These are phyloP conservation scores for Fusarium poae DNA, from an alignment of 2,329 filamentous ascomycete species.

Conservation along the genomic window DNA sequence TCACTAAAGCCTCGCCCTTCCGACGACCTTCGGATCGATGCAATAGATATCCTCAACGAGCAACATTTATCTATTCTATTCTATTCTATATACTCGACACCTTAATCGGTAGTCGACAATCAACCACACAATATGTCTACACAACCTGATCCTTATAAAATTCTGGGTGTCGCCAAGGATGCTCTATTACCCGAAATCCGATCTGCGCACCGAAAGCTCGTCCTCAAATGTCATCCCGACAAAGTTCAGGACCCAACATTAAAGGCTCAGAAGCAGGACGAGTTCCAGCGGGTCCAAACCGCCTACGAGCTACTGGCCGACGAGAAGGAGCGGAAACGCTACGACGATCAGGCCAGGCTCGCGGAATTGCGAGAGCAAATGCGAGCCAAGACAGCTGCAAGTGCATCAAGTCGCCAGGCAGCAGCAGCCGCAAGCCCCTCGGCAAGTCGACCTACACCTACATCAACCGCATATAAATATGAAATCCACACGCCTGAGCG, in stretches of 20 bases:
- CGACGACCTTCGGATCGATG: slow-evolving; percentile 45
- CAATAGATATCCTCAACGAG: slow-evolving; percentile 37
- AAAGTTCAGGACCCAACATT: slow-evolving; percentile 84
- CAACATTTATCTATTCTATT: slow-evolving; percentile 25
- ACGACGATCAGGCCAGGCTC: slow-evolving; percentile 81
- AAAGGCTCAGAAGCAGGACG: slow-evolving; percentile 83
- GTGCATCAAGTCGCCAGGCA: slow-evolving; percentile 26
- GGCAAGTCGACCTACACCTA: slow-evolving; percentile 52
- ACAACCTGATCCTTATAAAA: slow-evolving; percentile 81
- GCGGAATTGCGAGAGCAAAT: slow-evolving; percentile 72
- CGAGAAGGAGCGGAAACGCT: slow-evolving; percentile 76
- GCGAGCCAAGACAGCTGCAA: slow-evolving; percentile 54
- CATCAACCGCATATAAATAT: slow-evolving; percentile 55
- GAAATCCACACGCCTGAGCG: slow-evolving; percentile 66
- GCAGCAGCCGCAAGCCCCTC: slow-evolving; percentile 23
- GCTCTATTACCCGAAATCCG: slow-evolving; percentile 80
- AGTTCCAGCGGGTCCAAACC: slow-evolving; percentile 93
- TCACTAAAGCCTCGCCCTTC: slow-evolving; percentile 42
- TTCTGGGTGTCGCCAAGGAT: slow-evolving; percentile 79
- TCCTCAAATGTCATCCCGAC: slow-evolving; percentile 90
- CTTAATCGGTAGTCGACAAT: slow-evolving; percentile 25
- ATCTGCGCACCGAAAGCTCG: slow-evolving; percentile 84
- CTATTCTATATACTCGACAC: slow-evolving; percentile 36
- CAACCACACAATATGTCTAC: slow-evolving; percentile 59
- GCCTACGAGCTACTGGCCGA: slow-evolving; percentile 93